Evolutionary conservation across 1,284 basidiomycete species (phyloP), one percentile per base, ranked within the genome.

Genomic region (Naganishia albida): DNA sequence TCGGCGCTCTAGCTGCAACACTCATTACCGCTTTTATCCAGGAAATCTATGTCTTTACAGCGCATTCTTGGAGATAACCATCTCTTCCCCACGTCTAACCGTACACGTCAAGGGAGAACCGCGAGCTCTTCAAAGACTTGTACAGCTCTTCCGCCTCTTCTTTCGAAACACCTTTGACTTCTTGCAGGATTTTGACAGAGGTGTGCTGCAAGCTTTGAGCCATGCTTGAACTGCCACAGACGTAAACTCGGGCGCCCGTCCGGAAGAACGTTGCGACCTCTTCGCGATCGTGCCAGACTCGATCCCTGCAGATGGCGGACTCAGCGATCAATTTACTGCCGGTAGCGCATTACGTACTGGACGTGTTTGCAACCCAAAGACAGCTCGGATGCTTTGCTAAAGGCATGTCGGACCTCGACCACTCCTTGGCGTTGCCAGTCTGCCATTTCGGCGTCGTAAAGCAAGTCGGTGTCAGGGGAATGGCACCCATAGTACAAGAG

Each of bases 401-500:
- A 83, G 18, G 83, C 82, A 7, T 82, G 81, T 13, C 81, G 77
- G n/a, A 85, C 75, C 64, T 84, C 82, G 18, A 84, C 78, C 3
- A 83, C 77, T 4, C 83, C 83, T 20, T 76, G 69, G 70, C 77
- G 74, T 39, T 71, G 67, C 84, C 83, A 84, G 70, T 80, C 76
- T 51, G 72, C 75, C 46, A 84, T 71, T 67, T 83, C 81, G 26
- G 73, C 74, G 42, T 81, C 79, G 69, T 84, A 84, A 34, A 84
- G 70, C 69, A 78, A 82, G 70, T 84, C 83, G 60, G 75, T 78
- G 6, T 77, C 72, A 1, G 82, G 80, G 16, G 76, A 73, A 15
- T 82, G 76, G 69, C 83, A 84, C 16, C 83, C 84, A 67, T 83
- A 84, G 79, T 83, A 84, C 50, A 84, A 73, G 38, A 83, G 70